Evolutionary conservation across 2,329 filamentous ascomycete genomes (phyloP).

Genomic region (Penicillium sp.): DNA sequence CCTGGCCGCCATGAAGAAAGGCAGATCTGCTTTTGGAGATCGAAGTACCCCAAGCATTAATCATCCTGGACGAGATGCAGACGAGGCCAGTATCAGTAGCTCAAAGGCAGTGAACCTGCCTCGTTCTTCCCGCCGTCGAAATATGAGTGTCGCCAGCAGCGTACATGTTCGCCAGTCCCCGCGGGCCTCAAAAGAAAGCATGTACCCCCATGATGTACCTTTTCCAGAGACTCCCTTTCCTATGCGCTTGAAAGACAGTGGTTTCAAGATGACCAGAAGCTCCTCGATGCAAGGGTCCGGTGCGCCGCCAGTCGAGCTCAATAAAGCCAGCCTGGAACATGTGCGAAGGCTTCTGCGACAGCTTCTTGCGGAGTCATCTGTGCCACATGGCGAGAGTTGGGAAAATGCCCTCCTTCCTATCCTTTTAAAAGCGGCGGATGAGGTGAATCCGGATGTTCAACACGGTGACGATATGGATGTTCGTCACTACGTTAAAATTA

Average conservation of each 20-base stretch:
- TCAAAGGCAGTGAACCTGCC: conserved; percentile 59
- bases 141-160: conserved; percentile 78
- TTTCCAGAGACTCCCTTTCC: conserved; percentile 43
- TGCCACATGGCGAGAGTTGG: conserved; percentile 75
- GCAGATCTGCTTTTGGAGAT: conserved; percentile 69
- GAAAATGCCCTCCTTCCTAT: conserved; percentile 89
- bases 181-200: conserved; percentile 60
- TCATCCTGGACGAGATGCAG: conserved; percentile 64
- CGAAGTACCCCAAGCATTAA: conserved; percentile 72
- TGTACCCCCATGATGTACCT: conserved; percentile 36
- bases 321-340: conserved; percentile 82
- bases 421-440: conserved; percentile 83
- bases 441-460: conserved; percentile 89
- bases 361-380: conserved; percentile 71
- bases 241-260: conserved; percentile 33
- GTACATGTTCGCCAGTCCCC: conserved; percentile 70
- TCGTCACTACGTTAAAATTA: conserved; percentile 93
- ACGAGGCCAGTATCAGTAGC: conserved; percentile 63
- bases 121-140: conserved; percentile 69
- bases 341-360: conserved; percentile 82
- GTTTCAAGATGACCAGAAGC: conserved; percentile 66
- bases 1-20: conserved; percentile 70
- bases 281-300: conserved; percentile 76
- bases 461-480: conserved; percentile 95
- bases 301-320: conserved; percentile 76